Evolutionary conservation across 345 rosid genomes (phyloP), one percentile per base, ranked within the genome.

Genomic region (Bruguiera gymnorhiza): DNA sequence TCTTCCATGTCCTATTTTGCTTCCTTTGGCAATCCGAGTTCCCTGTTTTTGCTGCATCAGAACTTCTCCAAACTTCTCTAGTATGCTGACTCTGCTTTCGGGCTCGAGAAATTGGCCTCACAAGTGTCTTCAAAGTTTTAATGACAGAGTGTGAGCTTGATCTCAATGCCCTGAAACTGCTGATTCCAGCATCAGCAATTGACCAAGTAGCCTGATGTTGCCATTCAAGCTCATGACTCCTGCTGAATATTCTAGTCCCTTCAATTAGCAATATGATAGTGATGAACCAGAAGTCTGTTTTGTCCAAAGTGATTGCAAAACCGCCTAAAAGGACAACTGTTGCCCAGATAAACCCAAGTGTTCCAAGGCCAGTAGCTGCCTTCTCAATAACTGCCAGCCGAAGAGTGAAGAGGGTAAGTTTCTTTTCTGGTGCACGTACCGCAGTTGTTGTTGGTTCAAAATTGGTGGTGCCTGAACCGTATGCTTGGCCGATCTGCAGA

Each of bases 161-260:
- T 50, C 78, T 84, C 53, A 93, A 37, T 0, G 85, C 92, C 0
- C 89, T 79, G 69, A 93, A 93, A 79, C 97, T 90, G 75, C 73
- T 86, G 34, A 86, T 81, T 32, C 97, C 93, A 0, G 83, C 89
- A 57, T 81, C 89, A 0, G 96, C 34, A 1, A 89, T 72, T 1
- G 97, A 82, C 98, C 96, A 89, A 2, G 98, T 91, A 20, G 91
- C 91, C 46, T 93, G 96, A 50, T 89, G 93, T 67, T 93, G 98
- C 97, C 96, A 93, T 73, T 93, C 98, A 5, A 93, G 92, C 81
- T 93, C 97, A 31, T 86, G 97, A 66, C 97, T 91, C 69, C 97
- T 81, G 83, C 98, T 87, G 80, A 87, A 93, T 36, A 90, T 93
- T 19, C 96, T 69, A 5, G 98, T 81, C 11, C 98, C 92, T 73